Base-by-base conservation (phyloP, 2,329 filamentous ascomycete genomes). In the Allantophomopsis lycopodina region DNA sequence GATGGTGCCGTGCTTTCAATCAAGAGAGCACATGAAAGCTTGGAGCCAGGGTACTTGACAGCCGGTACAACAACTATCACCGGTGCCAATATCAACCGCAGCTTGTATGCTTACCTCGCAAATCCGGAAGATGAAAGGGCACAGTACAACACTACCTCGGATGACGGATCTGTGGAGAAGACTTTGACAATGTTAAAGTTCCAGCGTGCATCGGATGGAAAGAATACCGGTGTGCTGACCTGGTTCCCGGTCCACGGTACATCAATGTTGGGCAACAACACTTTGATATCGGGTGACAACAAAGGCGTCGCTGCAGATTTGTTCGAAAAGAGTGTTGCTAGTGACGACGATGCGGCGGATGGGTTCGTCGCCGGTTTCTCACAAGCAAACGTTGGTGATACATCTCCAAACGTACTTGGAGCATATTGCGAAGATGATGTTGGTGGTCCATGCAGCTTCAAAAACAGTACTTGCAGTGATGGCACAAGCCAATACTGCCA, bases 201-300 rank as follows among this genome's bases (percentile, higher is more conserved):
- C 55, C 76, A 77, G 47, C 73, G 83, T 31, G 72, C 74, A 8
- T 79, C 74, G 0, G 84, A 91, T 52, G 69, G 71, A 36, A 87
- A 86, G 60, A 80, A 79, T 42, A 74, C 86, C 33, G 88, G 86
- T 11, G 66, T 93, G 1, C 61, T 96, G 42, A 91, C 85, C 13
- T 96, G 88, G 84, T 94, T 89, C 56, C 76, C 89, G 2, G 83
- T 88, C 0, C 89, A 96, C 56, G 88, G 88, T 36, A 96, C 89
- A 0, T 94, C 86, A 1, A 74, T 95, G 59, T 75, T 88, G 17
- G 82, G 83, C 40, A 95, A 95, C 61, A 94, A 94, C 60, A 95
- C 87, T 0, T 68, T 94, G 12, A 75, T 91, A 38, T 79, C 87
- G 2, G 89, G 85, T n/a, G 89, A 96, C 58, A 96, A 96, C 64